A percentile compares a stretch with the other conserved stretches of the same genome.
These are phyloP conservation scores for Yamadazyma mexicana DNA, from an alignment of 1,139 yeast genomes.

Conservation along the genomic window DNA sequence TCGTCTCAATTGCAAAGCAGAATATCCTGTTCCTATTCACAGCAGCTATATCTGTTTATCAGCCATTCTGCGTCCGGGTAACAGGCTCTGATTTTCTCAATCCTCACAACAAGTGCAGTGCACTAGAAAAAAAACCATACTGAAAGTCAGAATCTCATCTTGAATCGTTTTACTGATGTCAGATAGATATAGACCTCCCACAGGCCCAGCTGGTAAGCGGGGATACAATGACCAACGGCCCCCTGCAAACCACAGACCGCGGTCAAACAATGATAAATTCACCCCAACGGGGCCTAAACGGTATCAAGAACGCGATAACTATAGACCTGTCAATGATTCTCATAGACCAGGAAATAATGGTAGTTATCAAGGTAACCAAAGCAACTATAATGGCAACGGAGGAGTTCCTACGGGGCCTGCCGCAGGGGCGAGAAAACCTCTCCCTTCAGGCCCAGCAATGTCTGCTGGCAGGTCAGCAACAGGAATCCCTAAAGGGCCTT, in stretches of 20 bases:
- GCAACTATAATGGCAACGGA: background rate
- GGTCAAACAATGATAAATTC: slow-evolving; percentile 7
- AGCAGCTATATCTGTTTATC: no score
- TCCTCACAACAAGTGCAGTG: background rate
- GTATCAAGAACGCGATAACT: slow-evolving; percentile 19
- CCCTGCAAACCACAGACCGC: slow-evolving; percentile 14
- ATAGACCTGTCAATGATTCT: slow-evolving; percentile 13
- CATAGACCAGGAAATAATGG: slow-evolving; percentile 7
- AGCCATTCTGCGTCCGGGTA: slow-evolving; percentile 2
- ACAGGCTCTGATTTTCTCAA: background rate
- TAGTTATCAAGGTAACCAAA: background rate
- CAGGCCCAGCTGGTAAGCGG: slow-evolving; percentile 35
- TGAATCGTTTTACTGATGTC: slow-evolving; percentile 30
- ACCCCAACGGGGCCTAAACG: slow-evolving; percentile 19
- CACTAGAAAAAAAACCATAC: background rate
- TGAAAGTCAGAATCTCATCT: background rate
- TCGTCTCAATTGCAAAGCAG: no score
- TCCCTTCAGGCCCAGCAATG: slow-evolving; percentile 3
- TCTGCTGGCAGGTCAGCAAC: slow-evolving; percentile 1
- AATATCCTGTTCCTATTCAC: no score
- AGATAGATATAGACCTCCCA: slow-evolving; percentile 40
- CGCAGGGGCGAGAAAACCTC: slow-evolving; percentile 1
- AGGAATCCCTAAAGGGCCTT: slow-evolving; percentile 9
- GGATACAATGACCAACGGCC: slow-evolving; percentile 13
- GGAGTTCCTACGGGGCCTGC: background rate